These are phyloP conservation scores for Trametes meyenii DNA, from an alignment of 768 basidiomycete genomes.

Conservation along the genomic window DNA sequence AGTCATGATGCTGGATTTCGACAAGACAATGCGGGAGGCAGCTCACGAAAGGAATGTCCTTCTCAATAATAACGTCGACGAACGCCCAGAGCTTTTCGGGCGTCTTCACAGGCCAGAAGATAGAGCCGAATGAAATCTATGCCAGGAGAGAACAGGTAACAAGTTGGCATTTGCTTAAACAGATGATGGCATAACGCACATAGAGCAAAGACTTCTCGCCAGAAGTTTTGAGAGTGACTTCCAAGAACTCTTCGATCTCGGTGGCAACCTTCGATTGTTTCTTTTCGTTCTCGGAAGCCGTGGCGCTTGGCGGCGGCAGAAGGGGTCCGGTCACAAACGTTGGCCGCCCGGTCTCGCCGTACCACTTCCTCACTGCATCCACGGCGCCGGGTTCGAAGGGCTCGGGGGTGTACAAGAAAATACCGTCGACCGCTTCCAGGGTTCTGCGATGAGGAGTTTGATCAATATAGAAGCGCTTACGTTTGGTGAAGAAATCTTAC, in stretches of 20 bases:
- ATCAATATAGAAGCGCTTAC: not conserved
- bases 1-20: not conserved
- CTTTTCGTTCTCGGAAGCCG: conserved; percentile 11
- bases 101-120: conserved; percentile 26
- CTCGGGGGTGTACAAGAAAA: conserved; percentile 18
- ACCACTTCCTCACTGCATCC: conserved; percentile 18
- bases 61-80: conserved; percentile 29
- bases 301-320: not conserved
- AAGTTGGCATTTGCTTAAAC: too few relatives aligned
- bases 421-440: conserved; percentile 19
- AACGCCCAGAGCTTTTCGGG: conserved; percentile 29
- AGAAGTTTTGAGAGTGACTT: conserved; percentile 12
- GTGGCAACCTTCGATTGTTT: conserved; percentile 10
- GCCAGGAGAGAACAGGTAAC: too few relatives aligned
- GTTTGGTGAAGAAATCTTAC: not conserved
- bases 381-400: conserved; percentile 25
- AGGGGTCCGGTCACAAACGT: conserved; percentile 25
- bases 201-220: conserved; percentile 29
- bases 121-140: conserved; percentile 30
- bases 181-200: conserved; percentile 16
- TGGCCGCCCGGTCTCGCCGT: conserved; percentile 16
- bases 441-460: not conserved
- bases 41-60: conserved; percentile 29
- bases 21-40: not conserved
- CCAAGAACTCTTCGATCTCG: conserved; percentile 24